A percentile compares a stretch with the other conserved stretches of the same genome.
Conservation (phyloP, 768 basidiomycete genomes). For the Leucosporidium scottii region DNA sequence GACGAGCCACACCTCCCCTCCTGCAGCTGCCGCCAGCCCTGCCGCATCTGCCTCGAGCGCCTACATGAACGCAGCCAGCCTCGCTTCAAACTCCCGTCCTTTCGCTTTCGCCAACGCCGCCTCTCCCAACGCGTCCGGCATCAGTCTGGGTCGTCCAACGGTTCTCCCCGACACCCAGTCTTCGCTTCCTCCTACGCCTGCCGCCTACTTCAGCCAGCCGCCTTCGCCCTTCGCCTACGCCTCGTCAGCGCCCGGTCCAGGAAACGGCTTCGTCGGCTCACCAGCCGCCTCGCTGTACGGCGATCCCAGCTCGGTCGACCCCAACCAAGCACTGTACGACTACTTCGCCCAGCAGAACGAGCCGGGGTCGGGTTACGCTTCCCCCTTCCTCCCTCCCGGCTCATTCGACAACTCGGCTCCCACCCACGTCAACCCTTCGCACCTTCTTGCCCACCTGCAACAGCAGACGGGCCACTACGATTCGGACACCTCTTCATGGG, state of each 20-base stretch:
- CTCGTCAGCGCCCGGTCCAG: conserved; percentile 15
- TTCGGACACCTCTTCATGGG: conserved; percentile 19
- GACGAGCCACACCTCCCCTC: too few species aligned
- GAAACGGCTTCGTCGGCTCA: conserved; percentile 11
- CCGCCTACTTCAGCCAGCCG: conserved; percentile 8
- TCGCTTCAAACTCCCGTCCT: conserved; percentile 10
- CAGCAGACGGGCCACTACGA: conserved; percentile 4
- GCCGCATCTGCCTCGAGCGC: conserved; percentile 7
- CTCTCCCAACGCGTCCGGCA: conserved; percentile 20
- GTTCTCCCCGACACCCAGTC: background rate
- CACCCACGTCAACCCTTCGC: conserved; percentile 27
- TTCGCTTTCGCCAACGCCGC: conserved; percentile 15
- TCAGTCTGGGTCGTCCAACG: conserved; percentile 19
- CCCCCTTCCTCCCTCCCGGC: conserved; percentile 14
- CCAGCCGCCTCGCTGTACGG: conserved; percentile 16
- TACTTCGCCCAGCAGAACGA: conserved; percentile 24
- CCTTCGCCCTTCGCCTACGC: background rate
- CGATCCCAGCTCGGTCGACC: conserved; percentile 7
- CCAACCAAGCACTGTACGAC: conserved; percentile 26
- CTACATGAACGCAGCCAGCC: conserved; percentile 24
- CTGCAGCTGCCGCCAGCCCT: background rate
- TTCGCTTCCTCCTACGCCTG: conserved; percentile 4
- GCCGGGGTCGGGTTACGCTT: conserved; percentile 4
- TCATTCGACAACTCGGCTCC: conserved; percentile 16
- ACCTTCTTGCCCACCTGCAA: conserved; percentile 6